Evolutionary conservation across 2,329 filamentous ascomycete genomes (phyloP), one percentile per base, ranked within the genome.

Genomic region (Alternaria arborescens): DNA sequence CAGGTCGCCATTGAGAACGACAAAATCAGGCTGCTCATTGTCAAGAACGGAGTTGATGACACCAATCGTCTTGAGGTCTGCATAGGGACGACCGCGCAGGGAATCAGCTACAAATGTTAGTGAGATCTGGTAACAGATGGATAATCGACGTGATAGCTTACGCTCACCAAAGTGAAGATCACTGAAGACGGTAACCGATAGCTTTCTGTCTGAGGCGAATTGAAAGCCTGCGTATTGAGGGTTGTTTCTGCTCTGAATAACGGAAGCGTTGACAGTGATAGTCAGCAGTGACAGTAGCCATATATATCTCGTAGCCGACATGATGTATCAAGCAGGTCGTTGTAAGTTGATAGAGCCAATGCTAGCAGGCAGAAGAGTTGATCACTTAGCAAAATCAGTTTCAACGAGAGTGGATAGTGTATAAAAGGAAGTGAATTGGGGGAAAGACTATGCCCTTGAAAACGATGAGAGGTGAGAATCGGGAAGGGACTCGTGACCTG

Each of bases 81-180:
- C 32, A 80, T 78, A 42, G 22, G 53, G 55, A 0, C 65, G 63
- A 28, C 58, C 62, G 26, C 50, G 48, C 30, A 32, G 43, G 52
- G 48, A 56, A 14, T 53, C 46, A 16, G 67, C 69, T 71, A 20
- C 8, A n/a, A 10, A 18, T 16, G 22, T 71, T 3, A 71, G 58
- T 40, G 24, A 14, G 22, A 14, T 4, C 18, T 20, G 5, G 20
- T 18, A 16, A 8, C 26, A 14, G 2, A n/a, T 11, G 20, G 4
- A 24, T 12, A 44, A 24, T 3, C 8, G 5, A 10, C 4, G 82
- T 80, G 10, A 6, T 0, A 81, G 68, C 71, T 65, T 77, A 87
- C 87, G 85, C 76, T 93, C 90, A 10, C 89, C 90, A 71, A 90
- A 90, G 72, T 93, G 90, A 8, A 92, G 77, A 67, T 93, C 90